phyloP scores from a whole-genome alignment of 768 basidiomycete species.

The Sporobolomyces pararoseus region DNA sequence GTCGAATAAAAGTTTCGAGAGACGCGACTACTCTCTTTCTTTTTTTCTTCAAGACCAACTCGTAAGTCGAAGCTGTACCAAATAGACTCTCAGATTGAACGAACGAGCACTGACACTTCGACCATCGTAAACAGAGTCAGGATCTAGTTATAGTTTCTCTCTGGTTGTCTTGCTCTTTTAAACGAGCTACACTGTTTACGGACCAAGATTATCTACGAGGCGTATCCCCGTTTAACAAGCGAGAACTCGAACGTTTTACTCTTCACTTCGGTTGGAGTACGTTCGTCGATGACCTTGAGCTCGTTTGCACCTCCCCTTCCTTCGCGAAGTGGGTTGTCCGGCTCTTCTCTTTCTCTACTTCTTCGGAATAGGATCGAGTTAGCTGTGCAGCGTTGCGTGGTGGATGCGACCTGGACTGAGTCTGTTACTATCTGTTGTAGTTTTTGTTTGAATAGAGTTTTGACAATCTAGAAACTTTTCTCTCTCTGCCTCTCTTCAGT shows the following conservation, averaged over 20 bases:
- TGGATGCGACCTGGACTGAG: constrained; percentile 17
- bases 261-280: too few relatives aligned
- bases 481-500: too few relatives aligned
- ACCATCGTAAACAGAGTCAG: constrained; percentile 8
- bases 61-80: not conserved
- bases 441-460: too few relatives aligned
- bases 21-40: not conserved
- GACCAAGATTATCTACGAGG: constrained; percentile 16
- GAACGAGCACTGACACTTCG: too few relatives aligned
- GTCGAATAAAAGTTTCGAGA: not conserved
- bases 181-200: constrained; percentile 24
- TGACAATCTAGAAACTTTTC: too few relatives aligned
- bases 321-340: constrained; percentile 13
- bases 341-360: not conserved
- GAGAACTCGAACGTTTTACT: constrained; percentile 8
- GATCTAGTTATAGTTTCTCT: constrained; percentile 30
- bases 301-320: constrained; percentile 16
- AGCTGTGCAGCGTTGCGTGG: constrained; percentile 10
- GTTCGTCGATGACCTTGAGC: constrained; percentile 22
- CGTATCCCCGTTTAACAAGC: constrained; percentile 16
- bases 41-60: constrained; percentile 14
- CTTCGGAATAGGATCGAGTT: not conserved
- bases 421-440: not conserved
- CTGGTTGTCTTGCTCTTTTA: constrained; percentile 23
- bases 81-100: not conserved